Evolutionary conservation across 75 land plant species (phyloP).

Genomic region (Pseudotsuga menziesii): DNA sequence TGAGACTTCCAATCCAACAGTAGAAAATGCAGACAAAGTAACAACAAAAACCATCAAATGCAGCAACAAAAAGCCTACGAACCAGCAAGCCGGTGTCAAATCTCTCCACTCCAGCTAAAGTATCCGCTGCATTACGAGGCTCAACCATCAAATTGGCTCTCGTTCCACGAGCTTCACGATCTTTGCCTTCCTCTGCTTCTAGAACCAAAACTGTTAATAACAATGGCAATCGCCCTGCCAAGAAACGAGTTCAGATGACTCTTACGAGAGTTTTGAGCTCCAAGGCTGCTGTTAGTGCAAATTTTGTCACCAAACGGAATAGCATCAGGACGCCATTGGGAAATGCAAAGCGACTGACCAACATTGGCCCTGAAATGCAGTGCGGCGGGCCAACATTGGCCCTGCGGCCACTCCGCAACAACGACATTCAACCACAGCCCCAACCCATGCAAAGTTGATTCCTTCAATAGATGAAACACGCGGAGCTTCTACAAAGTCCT

Average conservation of each 20-base stretch:
- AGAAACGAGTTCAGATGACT: too few species aligned
- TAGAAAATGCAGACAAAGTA: too few species aligned
- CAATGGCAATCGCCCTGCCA: neutral
- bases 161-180: neutral
- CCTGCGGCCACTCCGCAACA: neutral
- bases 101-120: too few species aligned
- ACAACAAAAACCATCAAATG: too few species aligned
- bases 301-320: neutral
- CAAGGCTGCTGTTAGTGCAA: neutral
- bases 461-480: neutral
- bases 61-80: too few species aligned
- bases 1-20: too few species aligned
- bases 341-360: neutral
- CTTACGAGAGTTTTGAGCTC: neutral
- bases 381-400: constrained; percentile 1
- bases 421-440: neutral
- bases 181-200: too few species aligned
- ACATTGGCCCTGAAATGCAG: too few species aligned
- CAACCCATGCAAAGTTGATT: neutral
- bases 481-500: neutral
- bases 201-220: neutral
- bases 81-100: too few species aligned
- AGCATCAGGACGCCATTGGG: neutral
- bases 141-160: neutral
- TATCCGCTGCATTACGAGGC: too few species aligned